These are phyloP conservation scores for Dactylellina parvicollis DNA, from an alignment of 2,329 filamentous ascomycete genomes.

Conservation along the genomic window DNA sequence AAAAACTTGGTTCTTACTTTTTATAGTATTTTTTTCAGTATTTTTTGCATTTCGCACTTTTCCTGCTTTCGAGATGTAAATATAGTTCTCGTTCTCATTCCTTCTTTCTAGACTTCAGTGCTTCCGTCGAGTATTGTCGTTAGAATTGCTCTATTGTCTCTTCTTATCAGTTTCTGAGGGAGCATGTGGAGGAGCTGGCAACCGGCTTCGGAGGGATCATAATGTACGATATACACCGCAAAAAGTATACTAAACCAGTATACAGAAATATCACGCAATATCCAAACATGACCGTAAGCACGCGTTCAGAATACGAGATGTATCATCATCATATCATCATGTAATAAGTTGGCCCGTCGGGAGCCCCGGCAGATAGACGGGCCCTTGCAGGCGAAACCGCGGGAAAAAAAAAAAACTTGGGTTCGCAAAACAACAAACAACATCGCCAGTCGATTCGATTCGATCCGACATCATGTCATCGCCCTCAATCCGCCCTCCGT, in stretches of 20 bases:
- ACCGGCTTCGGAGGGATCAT: neutral
- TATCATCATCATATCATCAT: neutral
- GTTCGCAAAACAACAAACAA: neutral
- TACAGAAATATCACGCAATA: no score
- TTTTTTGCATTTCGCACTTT: neutral
- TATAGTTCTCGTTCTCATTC: conserved; percentile 16
- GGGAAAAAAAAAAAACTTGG: neutral
- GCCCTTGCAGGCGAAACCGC: conserved; percentile 25
- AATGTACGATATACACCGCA: conserved; percentile 27
- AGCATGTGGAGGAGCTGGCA: neutral
- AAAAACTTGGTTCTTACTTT: conserved; percentile 30
- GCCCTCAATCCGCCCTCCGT: conserved; percentile 11
- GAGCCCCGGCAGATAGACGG: neutral
- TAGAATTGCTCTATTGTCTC: conserved; percentile 12
- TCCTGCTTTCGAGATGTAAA: conserved; percentile 24
- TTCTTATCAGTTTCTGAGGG: neutral
- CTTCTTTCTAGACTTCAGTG: conserved; percentile 32
- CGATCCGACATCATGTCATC: conserved; percentile 4
- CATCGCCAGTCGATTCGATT: neutral
- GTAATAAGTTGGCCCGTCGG: neutral
- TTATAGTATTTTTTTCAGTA: neutral
- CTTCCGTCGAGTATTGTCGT: conserved; percentile 5
- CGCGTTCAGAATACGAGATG: neutral
- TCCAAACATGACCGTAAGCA: no score
- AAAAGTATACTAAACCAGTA: neutral